Evolutionary conservation across 805 yeast genomes (phyloP).

Genomic region (Teunomyces kruisii): DNA sequence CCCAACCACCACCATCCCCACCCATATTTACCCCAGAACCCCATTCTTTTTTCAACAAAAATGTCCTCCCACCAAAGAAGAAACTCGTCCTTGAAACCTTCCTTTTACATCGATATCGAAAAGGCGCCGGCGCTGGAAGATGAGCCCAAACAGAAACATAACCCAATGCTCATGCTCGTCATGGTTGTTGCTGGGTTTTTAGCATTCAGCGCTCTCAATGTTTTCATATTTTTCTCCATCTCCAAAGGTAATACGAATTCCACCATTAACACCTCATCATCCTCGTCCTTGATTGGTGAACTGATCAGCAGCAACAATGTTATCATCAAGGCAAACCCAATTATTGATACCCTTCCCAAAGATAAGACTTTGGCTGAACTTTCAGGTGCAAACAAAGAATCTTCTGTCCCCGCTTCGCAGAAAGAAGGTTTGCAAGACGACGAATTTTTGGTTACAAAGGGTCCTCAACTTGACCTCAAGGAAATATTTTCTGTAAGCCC

Average conservation of each 20-base stretch:
- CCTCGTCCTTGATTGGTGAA: neutral
- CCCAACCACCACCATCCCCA: neutral
- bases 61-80: conserved; percentile 9
- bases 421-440: neutral
- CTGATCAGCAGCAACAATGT: neutral
- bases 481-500: conserved; percentile 34
- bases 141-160: neutral
- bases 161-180: neutral
- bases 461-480: conserved; percentile 23
- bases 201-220: neutral
- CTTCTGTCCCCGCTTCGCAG: neutral
- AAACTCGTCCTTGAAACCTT: conserved; percentile 6
- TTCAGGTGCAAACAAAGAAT: neutral
- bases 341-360: conserved; percentile 1
- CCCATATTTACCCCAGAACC: neutral
- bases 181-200: neutral
- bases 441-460: neutral
- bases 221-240: neutral
- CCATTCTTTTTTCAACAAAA: conserved; percentile 1
- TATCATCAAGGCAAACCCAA: conserved; percentile 2
- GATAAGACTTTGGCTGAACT: neutral
- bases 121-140: conserved; percentile 5
- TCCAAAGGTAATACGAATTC: neutral
- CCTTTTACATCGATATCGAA: conserved; percentile 10
- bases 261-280: neutral